phyloP scores from a whole-genome alignment of 2,329 filamentous ascomycete species.

The Elsinoe perseae region DNA sequence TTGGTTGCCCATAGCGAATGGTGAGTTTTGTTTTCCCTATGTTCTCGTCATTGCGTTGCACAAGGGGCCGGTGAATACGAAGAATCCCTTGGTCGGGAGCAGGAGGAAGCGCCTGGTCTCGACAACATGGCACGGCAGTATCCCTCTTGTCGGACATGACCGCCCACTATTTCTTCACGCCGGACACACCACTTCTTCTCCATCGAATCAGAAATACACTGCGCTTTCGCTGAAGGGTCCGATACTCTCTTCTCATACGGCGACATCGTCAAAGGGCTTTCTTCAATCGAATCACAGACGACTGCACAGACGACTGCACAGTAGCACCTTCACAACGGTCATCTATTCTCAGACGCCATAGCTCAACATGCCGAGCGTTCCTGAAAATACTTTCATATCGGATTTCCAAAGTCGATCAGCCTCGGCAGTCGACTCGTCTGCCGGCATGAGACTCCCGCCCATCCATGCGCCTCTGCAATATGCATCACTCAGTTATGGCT shows the following conservation, averaged over 20 bases:
- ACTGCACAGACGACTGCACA: background rate
- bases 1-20: conserved; percentile 99
- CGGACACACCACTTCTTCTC: conserved; percentile 4
- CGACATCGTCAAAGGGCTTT: conserved; percentile 21
- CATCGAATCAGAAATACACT: conserved; percentile 39
- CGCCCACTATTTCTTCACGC: conserved; percentile 5
- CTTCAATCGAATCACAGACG: conserved; percentile 23
- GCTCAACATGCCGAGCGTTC: conserved; percentile 26
- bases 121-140: background rate
- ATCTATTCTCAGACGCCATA: background rate
- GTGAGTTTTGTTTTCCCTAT: conserved; percentile 57
- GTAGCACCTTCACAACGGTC: conserved; percentile 19
- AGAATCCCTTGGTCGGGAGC: conserved; percentile 4
- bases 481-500: background rate
- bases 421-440: background rate
- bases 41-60: conserved; percentile 5
- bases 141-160: background rate
- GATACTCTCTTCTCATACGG: background rate
- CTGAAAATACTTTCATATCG: background rate
- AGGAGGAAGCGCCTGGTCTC: background rate
- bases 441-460: conserved; percentile 2
- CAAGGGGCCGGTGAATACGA: conserved; percentile 7
- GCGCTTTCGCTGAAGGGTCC: conserved; percentile 26
- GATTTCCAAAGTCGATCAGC: background rate
- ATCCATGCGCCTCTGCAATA: background rate